Evolutionary conservation across 345 rosid genomes (phyloP).

Genomic region (Euclidium syriacum): DNA sequence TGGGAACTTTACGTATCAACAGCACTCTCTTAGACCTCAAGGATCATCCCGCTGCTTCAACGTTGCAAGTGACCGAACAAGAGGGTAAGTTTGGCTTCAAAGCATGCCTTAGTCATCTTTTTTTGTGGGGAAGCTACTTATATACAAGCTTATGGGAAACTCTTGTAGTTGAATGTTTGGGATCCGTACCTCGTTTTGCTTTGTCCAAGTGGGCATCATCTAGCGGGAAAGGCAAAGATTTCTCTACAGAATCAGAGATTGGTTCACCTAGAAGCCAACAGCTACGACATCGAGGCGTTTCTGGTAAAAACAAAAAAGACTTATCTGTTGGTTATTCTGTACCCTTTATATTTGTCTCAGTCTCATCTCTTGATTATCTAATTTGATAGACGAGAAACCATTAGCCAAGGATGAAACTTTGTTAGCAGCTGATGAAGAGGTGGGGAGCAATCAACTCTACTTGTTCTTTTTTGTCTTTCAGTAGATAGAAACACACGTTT

Average conservation of each 20-base stretch:
- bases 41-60: constrained; percentile 66
- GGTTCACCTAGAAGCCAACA: constrained; percentile 35
- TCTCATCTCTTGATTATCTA: constrained; percentile 14
- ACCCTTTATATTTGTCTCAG: neutral
- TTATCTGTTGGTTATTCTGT: neutral
- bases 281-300: constrained; percentile 44
- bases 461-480: neutral
- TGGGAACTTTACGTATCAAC: constrained; percentile 85
- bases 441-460: constrained; percentile 14
- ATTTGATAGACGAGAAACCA: constrained; percentile 18
- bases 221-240: constrained; percentile 26
- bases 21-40: constrained; percentile 70
- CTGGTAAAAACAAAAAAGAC: constrained; percentile 39
- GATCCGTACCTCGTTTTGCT: constrained; percentile 43
- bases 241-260: constrained; percentile 20
- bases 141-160: neutral
- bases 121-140: neutral
- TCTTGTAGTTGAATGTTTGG: constrained; percentile 39
- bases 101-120: neutral
- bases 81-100: constrained; percentile 33
- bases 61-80: constrained; percentile 41
- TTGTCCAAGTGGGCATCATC: constrained; percentile 68
- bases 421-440: constrained; percentile 27
- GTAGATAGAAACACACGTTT: neutral
- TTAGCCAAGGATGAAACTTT: constrained; percentile 10